Evolutionary conservation across 805 yeast species (phyloP).

Genomic region (Myxozyma nipponensis): DNA sequence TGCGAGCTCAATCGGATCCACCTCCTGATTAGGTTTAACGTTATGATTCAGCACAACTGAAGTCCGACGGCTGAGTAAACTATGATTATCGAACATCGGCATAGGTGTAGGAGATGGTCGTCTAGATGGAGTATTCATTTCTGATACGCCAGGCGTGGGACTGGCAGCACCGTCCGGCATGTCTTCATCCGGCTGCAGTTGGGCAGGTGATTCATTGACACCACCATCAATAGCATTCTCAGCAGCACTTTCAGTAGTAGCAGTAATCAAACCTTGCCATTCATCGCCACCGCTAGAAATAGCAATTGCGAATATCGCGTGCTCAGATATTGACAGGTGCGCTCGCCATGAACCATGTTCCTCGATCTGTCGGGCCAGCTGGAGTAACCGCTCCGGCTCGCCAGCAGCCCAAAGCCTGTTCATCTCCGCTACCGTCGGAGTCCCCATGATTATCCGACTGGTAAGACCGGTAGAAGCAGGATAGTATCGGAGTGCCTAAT

Average conservation of each 20-base stretch:
- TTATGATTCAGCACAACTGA: not conserved
- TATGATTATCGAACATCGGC: not conserved
- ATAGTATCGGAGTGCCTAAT: no score
- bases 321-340: conserved; percentile 39
- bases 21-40: not conserved
- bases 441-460: not conserved
- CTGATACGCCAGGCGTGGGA: not conserved
- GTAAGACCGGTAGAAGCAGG: no score
- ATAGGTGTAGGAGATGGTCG: not conserved
- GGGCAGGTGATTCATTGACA: not conserved
- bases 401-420: conserved; percentile 30
- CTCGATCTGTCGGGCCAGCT: conserved; percentile 28
- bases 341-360: conserved; percentile 35
- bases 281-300: conserved; percentile 33
- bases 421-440: conserved; percentile 3
- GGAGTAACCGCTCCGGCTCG: conserved; percentile 23
- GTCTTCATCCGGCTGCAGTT: no score
- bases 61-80: no score
- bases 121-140: not conserved
- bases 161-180: no score
- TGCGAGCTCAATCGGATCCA: conserved; percentile 38
- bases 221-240: not conserved
- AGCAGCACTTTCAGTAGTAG: conserved; percentile 1
- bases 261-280: conserved; percentile 36
- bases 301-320: conserved; percentile 36